Evolutionary conservation across 352 stramenopile species (phyloP), one percentile per base, ranked within the genome.

Genomic region (Globisporangium emineosum): DNA sequence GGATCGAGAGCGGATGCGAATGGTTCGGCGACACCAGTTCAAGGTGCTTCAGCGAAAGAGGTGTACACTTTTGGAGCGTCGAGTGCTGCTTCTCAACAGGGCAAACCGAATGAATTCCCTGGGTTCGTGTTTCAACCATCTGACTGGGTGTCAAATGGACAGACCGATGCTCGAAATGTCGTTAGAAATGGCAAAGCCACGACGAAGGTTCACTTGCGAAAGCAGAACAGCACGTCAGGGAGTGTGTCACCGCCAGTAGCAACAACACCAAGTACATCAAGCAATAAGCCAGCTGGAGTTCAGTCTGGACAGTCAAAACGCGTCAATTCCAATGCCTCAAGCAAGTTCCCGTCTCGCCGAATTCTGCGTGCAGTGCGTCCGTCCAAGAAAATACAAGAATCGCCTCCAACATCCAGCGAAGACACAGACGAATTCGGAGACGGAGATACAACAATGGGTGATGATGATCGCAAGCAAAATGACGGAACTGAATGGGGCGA

Each of bases 401-500:
- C 52, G 5, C n/a, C 30, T 27, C 52, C 52, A 10, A 45, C 30
- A 17, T 58, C 52, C 30, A 43, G n/a, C 7, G 52, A 58, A 45
- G 32, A 58, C 10, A 58, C 30, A 8, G 52, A 58, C 30, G 40
- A 67, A 57, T 52, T 27, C 19, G 23, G 29, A 25, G 60, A 66
- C 47, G 60, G 53, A 32, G 65, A 67, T 12, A 40, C 57, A 2
- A 42, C 30, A 19, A 67, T 62, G 40, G 71, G 68, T 37, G 69
- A 73, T 50, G 75, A 78, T 63, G 65, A 71, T 19, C 73, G 62
- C 8, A 63, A 72, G 60, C 15, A n/a, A 27, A 47, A 42, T 17
- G 75, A 81, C 27, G 79, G 83, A 6, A 65, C 57, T 42, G 71
- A 78, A 32, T 93, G 85, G 85, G 60, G 70, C 8, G 77, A 92